Base-by-base conservation (phyloP, 1,284 basidiomycete species). In the Leccinum variabile region DNA sequence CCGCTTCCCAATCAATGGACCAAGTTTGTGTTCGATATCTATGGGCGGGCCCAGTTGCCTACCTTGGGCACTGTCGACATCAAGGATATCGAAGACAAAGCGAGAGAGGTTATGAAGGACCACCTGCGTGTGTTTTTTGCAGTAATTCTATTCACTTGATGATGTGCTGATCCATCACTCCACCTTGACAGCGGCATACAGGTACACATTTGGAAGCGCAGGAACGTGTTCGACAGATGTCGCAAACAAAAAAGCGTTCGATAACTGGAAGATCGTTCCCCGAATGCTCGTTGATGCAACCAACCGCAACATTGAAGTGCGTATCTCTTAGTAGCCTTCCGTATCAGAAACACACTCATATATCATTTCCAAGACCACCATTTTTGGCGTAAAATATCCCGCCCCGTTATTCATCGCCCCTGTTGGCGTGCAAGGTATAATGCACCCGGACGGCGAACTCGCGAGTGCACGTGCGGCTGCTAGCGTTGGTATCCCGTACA, bases 281-380 rank as follows among this genome's bases (percentile, higher is more conserved):
- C 79, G 81, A 16, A 87, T 88, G 85, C 78, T 88, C 28, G 77
- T 81, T 37, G 79, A 83, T 65, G 82, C 81, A 1, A 82, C 83
- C 35, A 66, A 76, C 25, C 80, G 87, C 11, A 81, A 78, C 57
- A 74, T 86, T n/a, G 79, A 83, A 59, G 82, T 81, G 62, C 25
- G 71, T 63, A 14, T 33, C 9, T n/a, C 7, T 56, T n/a, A n/a
- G n/a, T 39, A 0, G 4, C 18, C 44, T 14, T 1, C 3, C 7
- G n/a, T 8, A 14, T 18, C 11, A 44, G 4, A 9, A 2, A 7
- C 39, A 18, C 11, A 32, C 30, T 56, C 35, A 59, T 18, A 22
- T 10, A 30, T 16, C 14, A 50, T 49, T 41, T 25, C 37, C 37
- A 22, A 83, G 81, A 81, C 77, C 7, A 79, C 76, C 3, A 70